These are phyloP conservation scores for Harringtonia aguacate DNA, from an alignment of 2,329 filamentous ascomycete genomes.

Conservation along the genomic window DNA sequence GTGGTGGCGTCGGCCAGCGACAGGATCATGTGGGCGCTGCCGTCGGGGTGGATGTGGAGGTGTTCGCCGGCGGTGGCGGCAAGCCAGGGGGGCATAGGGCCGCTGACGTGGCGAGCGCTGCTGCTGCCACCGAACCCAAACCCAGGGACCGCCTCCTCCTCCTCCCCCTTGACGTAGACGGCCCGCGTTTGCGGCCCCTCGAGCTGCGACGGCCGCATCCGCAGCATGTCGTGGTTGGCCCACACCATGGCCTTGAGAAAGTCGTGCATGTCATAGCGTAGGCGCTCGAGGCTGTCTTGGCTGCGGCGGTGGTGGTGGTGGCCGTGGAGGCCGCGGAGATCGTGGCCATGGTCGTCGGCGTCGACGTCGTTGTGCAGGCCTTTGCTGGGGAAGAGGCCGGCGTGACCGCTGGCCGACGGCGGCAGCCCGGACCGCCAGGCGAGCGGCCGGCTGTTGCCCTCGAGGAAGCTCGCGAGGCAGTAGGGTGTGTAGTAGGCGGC, in stretches of 20 bases:
- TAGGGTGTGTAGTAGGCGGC: background rate
- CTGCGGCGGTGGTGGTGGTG: background rate
- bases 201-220: conserved; percentile 16
- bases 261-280: conserved; percentile 9
- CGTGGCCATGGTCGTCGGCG: background rate
- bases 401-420: background rate
- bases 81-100: conserved; percentile 3
- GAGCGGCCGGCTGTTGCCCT: background rate
- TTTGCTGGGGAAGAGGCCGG: background rate
- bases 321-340: background rate
- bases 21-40: conserved; percentile 26
- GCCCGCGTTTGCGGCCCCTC: conserved; percentile 20
- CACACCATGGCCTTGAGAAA: conserved; percentile 11
- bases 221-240: conserved; percentile 20
- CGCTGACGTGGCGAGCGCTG: background rate
- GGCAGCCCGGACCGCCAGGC: conserved; percentile 8
- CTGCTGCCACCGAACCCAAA: no score
- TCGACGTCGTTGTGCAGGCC: background rate
- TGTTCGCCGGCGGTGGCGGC: conserved; percentile 21
- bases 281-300: background rate
- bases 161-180: conserved; percentile 14
- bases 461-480: conserved; percentile 5
- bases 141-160: no score
- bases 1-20: conserved; percentile 25
- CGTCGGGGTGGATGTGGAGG: conserved; percentile 27